Percentiles rank a stretch among this genome's conserved stretches.
phyloP scores from a whole-genome alignment of 345 rosid genomes.

The Linum lewisii region DNA sequence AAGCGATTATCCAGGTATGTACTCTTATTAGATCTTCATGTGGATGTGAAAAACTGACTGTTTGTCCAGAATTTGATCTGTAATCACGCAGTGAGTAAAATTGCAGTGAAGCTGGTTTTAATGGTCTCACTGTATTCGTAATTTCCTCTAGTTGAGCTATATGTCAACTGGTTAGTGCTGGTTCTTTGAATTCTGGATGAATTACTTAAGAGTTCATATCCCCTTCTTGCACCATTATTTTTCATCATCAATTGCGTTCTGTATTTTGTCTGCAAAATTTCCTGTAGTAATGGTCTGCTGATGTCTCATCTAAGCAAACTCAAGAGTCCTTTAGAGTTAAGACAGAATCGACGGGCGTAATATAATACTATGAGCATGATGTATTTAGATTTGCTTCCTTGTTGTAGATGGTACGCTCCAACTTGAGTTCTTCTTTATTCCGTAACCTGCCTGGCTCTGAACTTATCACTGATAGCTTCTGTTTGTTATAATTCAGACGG shows the following conservation, averaged over 20 bases:
- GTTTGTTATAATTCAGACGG: conserved; percentile 46
- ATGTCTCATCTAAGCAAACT: not conserved
- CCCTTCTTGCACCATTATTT: not conserved
- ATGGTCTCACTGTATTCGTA: not conserved
- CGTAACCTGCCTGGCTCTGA: not conserved
- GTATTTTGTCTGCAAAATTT: not conserved
- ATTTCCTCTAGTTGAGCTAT: not conserved
- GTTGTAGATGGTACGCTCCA: not conserved
- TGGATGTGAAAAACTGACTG: not conserved
- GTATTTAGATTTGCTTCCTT: not conserved
- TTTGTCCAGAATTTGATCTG: not conserved
- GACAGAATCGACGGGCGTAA: not conserved
- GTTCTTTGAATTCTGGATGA: not conserved
- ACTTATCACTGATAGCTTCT: not conserved
- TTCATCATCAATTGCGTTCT: not conserved
- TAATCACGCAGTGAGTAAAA: not conserved
- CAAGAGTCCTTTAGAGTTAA: not conserved
- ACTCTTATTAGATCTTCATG: conserved; percentile 12
- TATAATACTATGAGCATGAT: not conserved
- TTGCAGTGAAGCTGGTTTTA: not conserved
- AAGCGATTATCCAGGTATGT: conserved; percentile 72
- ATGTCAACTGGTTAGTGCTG: not conserved
- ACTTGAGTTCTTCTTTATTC: not conserved
- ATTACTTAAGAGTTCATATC: not conserved
- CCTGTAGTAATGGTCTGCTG: not conserved